phyloP scores from a whole-genome alignment of 192 early-diverging fungal species.

The Backusella circina region DNA sequence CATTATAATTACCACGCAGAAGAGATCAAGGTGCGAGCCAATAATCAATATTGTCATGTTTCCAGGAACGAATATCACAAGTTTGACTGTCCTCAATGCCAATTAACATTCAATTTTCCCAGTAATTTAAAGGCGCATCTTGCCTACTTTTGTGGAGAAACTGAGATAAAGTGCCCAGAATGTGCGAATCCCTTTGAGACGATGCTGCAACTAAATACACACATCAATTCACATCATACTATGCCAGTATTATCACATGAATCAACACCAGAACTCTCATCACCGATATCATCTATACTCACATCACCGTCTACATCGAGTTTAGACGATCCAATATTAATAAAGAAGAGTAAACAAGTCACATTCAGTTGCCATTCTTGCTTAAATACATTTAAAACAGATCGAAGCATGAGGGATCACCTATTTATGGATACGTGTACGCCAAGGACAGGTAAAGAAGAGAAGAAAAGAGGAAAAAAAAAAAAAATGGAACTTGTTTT shows the following conservation, averaged over 20 bases:
- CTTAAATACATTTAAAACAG: neutral
- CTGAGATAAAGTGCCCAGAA: neutral
- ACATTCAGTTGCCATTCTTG: neutral
- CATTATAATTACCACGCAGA: neutral
- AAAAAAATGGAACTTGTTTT: neutral
- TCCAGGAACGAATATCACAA: neutral
- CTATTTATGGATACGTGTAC: neutral
- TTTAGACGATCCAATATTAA: neutral
- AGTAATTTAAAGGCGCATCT: neutral
- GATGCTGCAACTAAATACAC: neutral
- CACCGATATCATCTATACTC: neutral
- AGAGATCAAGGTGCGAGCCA: neutral
- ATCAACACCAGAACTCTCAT: neutral
- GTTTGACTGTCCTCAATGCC: neutral
- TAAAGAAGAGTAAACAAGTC: neutral
- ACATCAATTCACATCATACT: neutral
- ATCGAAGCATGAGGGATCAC: neutral
- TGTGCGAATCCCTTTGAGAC: neutral
- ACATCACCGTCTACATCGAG: neutral
- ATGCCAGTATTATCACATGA: neutral
- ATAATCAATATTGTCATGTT: neutral
- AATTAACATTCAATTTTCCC: neutral
- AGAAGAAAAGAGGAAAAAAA: neutral
- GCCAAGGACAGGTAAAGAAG: neutral
- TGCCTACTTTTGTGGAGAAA: neutral